Percentiles rank a stretch among this genome's conserved stretches.
phyloP scores from a whole-genome alignment of 192 early-diverging fungal genomes.

The Podila epigama region DNA sequence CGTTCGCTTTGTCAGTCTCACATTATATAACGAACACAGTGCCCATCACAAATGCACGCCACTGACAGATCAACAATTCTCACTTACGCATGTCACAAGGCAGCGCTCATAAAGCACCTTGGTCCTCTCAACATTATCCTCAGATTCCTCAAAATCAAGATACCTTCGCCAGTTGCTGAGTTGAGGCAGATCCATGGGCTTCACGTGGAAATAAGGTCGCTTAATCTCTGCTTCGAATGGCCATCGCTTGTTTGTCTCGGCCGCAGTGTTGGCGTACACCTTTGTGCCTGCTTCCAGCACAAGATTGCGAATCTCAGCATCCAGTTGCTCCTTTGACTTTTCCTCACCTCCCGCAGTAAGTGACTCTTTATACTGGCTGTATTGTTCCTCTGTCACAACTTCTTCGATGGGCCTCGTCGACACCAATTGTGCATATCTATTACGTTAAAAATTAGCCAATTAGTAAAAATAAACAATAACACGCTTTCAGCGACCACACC shows the following conservation, averaged over 20 bases:
- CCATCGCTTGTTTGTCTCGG: slow-evolving; percentile 77
- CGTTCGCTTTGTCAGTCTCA: neutral
- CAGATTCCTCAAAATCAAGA: slow-evolving; percentile 74
- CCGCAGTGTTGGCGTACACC: slow-evolving; percentile 71
- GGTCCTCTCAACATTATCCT: slow-evolving; percentile 62
- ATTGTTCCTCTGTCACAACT: slow-evolving; percentile 58
- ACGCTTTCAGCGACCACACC: too few species aligned
- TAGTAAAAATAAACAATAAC: neutral
- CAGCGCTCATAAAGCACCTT: slow-evolving; percentile 77
- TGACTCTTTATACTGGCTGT: slow-evolving; percentile 48
- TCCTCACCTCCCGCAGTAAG: slow-evolving; percentile 13
- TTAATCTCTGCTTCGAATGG: slow-evolving; percentile 79
- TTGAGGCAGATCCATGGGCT: slow-evolving; percentile 74
- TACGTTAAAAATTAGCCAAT: neutral
- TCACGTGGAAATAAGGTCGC: slow-evolving; percentile 82
- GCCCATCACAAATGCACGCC: too few species aligned
- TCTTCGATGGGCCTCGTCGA: slow-evolving; percentile 62
- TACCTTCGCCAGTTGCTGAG: slow-evolving; percentile 76
- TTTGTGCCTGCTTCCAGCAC: slow-evolving; percentile 63
- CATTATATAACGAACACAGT: too few species aligned
- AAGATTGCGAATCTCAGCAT: slow-evolving; percentile 61
- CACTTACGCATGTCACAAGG: slow-evolving; percentile 75
- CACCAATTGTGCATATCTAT: slow-evolving; percentile 65
- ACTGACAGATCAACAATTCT: too few species aligned
- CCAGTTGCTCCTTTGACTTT: slow-evolving; percentile 52